Conservation (phyloP, 768 basidiomycete species). For the Suillus alpinus region DNA sequence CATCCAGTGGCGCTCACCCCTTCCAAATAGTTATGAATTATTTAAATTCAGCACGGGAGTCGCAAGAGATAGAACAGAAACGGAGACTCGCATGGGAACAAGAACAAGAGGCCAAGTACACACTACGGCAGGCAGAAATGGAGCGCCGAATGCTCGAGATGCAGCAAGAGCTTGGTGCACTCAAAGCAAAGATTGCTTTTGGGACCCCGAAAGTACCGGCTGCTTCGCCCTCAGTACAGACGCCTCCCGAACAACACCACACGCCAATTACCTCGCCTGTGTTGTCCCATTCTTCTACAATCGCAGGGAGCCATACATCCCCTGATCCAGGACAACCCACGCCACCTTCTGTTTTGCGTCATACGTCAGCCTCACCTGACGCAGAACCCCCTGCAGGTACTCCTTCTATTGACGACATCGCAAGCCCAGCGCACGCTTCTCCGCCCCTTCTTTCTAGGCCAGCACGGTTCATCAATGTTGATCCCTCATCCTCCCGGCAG, state of each 20-base stretch:
- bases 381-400: constrained; percentile 3
- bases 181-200: constrained; percentile 40
- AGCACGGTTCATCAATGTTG: constrained; percentile 20
- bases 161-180: constrained; percentile 48
- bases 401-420: constrained; percentile 7
- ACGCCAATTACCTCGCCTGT: constrained; percentile 30
- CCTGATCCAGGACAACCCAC: constrained; percentile 18
- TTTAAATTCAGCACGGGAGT: constrained; percentile 53
- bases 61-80: constrained; percentile 57
- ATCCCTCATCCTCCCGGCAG: constrained; percentile 10
- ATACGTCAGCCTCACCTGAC: constrained; percentile 6
- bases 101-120: constrained; percentile 61
- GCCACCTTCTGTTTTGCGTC: background rate
- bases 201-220: constrained; percentile 15
- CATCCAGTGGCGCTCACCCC: constrained; percentile 38
- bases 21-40: constrained; percentile 63
- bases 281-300: constrained; percentile 25
- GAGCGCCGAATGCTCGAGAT: constrained; percentile 54
- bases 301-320: constrained; percentile 9
- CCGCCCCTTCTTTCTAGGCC: constrained; percentile 17
- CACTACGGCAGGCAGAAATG: constrained; percentile 55
- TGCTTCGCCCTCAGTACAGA: constrained; percentile 6
- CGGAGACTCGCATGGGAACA: constrained; percentile 67
- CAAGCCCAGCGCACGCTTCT: constrained; percentile 6
- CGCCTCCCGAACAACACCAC: constrained; percentile 14